Evolutionary conservation across 2,329 filamentous ascomycete species (phyloP), one percentile per base, ranked within the genome.

Genomic region (Chaetothyriales sp.): DNA sequence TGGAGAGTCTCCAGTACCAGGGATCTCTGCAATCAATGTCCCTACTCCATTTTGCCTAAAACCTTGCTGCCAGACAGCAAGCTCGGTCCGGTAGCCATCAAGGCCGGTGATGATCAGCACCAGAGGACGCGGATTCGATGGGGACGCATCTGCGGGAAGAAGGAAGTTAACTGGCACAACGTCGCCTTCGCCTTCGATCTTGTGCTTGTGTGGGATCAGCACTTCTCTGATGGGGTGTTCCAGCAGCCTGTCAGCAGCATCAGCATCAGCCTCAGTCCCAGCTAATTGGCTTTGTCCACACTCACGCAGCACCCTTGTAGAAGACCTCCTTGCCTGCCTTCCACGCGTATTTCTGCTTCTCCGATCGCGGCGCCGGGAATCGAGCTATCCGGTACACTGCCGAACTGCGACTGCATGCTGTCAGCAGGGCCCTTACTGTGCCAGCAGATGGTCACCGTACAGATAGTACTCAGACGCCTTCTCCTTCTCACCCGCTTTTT

Each of bases 351-450:
- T 55, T 53, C 47, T 61, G 59, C 47, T 58, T 57, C 47, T 55
- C 52, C 19, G 58, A 60, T 19, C 59, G 53, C 19, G 54, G 53
- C 2, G 57, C 51, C 2, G 84, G 83, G 61, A 88, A 87, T 15
- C 84, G 75, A 0, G 81, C 74, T 57, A 88, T 86, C 49, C 84
- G 76, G 64, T 84, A 81, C n/a, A 87, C 72, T 22, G 81, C 79
- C 19, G 82, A 83, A 4, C 81, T 81, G 19, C 83, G 78, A n/a
- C 85, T 72, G 64, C 81, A 84, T 18, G 83, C 70, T 36, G 49
- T 58, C 42, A 56, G 47, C 43, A 28, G 22, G 39, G 18, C 3
- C 32, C 10, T 26, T 7, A 12, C 9, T 36, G 2, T 42, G 20
- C 22, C 1, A 3, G 36, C 12, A 25, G n/a, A 19, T 20, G 9